A percentile compares a stretch with the other conserved stretches of the same genome.
Evolutionary conservation across 352 stramenopile species (phyloP).

Genomic region (Phytophthora nicotianae): DNA sequence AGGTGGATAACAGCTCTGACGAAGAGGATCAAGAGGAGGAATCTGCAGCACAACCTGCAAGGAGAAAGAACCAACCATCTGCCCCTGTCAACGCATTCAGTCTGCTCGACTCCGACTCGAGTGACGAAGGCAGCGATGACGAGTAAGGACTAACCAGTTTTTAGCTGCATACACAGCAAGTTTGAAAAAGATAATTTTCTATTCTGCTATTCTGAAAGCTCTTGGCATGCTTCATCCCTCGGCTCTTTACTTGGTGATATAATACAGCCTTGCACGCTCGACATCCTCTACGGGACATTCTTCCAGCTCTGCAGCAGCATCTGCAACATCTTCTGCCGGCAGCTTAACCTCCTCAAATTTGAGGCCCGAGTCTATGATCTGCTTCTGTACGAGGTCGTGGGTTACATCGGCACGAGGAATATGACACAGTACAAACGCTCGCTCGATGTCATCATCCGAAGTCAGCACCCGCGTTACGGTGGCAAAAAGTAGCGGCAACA

Average conservation of each 20-base stretch:
- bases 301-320: conserved; percentile 35
- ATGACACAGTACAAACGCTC: conserved; percentile 66
- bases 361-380: conserved; percentile 49
- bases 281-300: conserved; percentile 68
- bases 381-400: conserved; percentile 56
- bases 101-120: conserved; percentile 87
- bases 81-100: conserved; percentile 82
- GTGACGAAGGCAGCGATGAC: conserved; percentile 67
- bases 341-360: conserved; percentile 42
- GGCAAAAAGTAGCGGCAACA: conserved; percentile 67
- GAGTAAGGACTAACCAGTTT: conserved; percentile 25
- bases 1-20: conserved; percentile 23
- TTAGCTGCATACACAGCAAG: conserved; percentile 5
- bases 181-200: conserved; percentile 3
- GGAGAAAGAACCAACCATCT: conserved; percentile 16
- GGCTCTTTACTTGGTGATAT: conserved; percentile 42
- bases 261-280: conserved; percentile 60
- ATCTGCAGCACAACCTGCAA: neutral
- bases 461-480: conserved; percentile 51
- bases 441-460: conserved; percentile 10
- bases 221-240: neutral
- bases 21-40: conserved; percentile 36
- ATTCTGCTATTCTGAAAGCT: conserved; percentile 16
- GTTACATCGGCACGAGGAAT: conserved; percentile 74
- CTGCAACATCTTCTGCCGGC: conserved; percentile 26